Evolutionary conservation across 2,329 filamentous ascomycete genomes (phyloP), one percentile per base, ranked within the genome.

Genomic region (Achaetomium macrosporum): DNA sequence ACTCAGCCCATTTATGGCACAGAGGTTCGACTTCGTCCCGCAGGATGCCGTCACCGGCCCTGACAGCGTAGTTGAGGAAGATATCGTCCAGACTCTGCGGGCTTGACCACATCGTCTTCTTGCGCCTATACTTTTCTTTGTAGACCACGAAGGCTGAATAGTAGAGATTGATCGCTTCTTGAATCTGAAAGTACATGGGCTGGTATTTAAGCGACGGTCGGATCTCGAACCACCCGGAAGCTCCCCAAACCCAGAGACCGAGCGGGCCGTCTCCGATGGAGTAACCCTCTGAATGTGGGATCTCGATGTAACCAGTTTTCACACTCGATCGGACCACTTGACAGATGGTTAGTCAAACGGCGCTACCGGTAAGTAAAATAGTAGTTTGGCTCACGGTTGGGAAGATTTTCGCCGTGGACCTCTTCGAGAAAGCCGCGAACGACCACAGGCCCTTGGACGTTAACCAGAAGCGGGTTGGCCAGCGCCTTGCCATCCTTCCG

Each of bases 211-310:
- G 63, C n/a, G 78, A 71, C 1, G 87, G 84, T 31, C 72, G 72
- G 40, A 90, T 76, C 62, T 84, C 79, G 64, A 82, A 88, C 84
- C 85, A 89, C 42, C 84, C 85, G 12, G 82, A 77, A 50, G 73
- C 66, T 36, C 83, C 83, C 30, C 76, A 73, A 1, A 84, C 82
- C 86, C 86, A 90, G 30, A 79, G 73, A 4, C 79, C 74, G 16
- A 74, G 71, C 0, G 75, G 75, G 47, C 79, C 76, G 13, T 71
- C 69, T 43, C 78, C 78, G 31, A 85, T 80, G 12, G 82, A 79
- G 61, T 79, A 82, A 31, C 64, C 62, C 2, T 59, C 57, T 20
- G 72, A 74, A 33, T 74, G 69, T n/a, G 71, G 68, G 48, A 88
- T 73, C 58, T 85, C 78, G 55, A 87, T 74, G 41, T 71, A 64